Evolutionary conservation across 805 yeast genomes (phyloP).

Genomic region (Barnettozyma botsteinii): DNA sequence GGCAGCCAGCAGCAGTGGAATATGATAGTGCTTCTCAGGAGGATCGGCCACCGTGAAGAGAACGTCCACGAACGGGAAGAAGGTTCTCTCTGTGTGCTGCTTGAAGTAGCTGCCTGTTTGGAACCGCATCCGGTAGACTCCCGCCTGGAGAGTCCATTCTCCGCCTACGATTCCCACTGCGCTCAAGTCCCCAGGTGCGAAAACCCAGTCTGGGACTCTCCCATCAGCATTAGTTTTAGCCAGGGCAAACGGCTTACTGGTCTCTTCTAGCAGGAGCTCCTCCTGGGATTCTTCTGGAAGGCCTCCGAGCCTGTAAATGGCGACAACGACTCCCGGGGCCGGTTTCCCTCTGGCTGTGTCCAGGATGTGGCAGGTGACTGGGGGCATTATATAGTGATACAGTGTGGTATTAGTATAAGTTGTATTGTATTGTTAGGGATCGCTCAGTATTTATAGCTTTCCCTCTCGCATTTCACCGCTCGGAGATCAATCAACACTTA

Average conservation of each 20-base stretch:
- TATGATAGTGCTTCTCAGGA: constrained; percentile 79
- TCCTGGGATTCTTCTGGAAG: constrained; percentile 10
- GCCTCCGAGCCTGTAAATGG: constrained; percentile 36
- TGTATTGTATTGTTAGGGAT: neutral
- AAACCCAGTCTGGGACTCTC: constrained; percentile 63
- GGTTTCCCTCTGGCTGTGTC: constrained; percentile 85
- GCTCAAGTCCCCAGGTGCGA: constrained; percentile 33
- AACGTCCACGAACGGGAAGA: constrained; percentile 86
- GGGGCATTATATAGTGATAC: constrained; percentile 28
- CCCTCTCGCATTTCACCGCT: neutral
- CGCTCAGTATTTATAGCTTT: neutral
- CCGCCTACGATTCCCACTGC: constrained; percentile 29
- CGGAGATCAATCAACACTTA: no score
- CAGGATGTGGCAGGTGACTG: constrained; percentile 84
- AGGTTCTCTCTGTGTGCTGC: constrained; percentile 40
- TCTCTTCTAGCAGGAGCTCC: constrained; percentile 27
- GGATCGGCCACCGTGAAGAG: constrained; percentile 60
- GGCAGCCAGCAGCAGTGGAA: constrained; percentile 78
- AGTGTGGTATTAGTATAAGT: neutral
- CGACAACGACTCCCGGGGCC: constrained; percentile 69
- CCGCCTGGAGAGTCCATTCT: constrained; percentile 50
- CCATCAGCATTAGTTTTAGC: constrained; percentile 79
- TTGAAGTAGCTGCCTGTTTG: constrained; percentile 64
- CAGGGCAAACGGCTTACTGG: constrained; percentile 49
- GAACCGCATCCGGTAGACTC: constrained; percentile 71